Evolutionary conservation across 202 grass and related monocot genomes (phyloP).

Genomic region (Saccharum hybrid): DNA sequence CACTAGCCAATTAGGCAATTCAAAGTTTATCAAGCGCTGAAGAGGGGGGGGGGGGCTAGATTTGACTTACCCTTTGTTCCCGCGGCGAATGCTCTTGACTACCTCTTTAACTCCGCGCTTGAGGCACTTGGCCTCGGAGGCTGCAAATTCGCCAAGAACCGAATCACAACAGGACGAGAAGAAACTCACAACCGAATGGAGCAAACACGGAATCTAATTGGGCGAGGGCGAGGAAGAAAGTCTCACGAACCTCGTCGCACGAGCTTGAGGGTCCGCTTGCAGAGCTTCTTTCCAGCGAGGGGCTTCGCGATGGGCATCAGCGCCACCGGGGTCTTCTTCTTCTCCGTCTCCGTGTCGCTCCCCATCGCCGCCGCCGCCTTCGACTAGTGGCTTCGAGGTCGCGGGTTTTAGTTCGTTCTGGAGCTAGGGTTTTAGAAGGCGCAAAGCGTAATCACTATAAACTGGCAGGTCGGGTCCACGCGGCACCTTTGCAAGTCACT

Average conservation of each 20-base stretch:
- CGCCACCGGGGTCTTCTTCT: conserved; percentile 66
- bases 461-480: conserved; percentile 12
- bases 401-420: conserved; percentile 38
- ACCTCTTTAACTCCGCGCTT: conserved; percentile 97
- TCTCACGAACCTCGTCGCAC: conserved; percentile 49
- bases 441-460: conserved; percentile 17
- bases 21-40: background rate
- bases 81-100: conserved; percentile 89
- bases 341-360: conserved; percentile 82
- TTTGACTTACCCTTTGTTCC: conserved; percentile 65
- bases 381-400: conserved; percentile 14
- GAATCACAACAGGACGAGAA: background rate
- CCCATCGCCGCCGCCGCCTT: conserved; percentile 52
- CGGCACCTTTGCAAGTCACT: background rate
- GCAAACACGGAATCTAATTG: background rate
- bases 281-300: conserved; percentile 78
- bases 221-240: background rate
- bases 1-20: background rate
- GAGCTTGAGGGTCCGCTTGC: conserved; percentile 74
- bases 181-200: background rate
- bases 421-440: conserved; percentile 53
- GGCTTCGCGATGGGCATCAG: conserved; percentile 80
- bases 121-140: conserved; percentile 84
- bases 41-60: no score
- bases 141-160: conserved; percentile 36